phyloP scores from a whole-genome alignment of 139 green algal genomes.

The Ettlia oleoabundans region DNA sequence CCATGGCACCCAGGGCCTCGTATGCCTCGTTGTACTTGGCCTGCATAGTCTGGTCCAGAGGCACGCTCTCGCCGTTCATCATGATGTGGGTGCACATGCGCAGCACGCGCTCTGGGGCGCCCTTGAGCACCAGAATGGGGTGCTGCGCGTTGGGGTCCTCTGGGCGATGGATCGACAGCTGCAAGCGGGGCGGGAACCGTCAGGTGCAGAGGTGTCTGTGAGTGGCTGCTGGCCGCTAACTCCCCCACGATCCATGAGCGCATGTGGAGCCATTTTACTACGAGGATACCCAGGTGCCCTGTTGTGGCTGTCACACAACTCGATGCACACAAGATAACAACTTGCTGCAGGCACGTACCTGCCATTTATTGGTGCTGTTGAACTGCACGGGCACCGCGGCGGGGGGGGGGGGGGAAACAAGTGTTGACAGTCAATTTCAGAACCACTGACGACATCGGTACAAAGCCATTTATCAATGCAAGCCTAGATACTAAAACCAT shows the following conservation, averaged over 20 bases:
- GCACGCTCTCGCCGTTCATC: conserved; percentile 64
- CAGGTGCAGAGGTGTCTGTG: no score
- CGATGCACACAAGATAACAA: no score
- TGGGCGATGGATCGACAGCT: conserved; percentile 70
- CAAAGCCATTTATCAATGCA: no score
- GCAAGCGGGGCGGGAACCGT: no score
- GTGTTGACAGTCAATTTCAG: background rate
- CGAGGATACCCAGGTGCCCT: no score
- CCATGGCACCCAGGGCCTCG: conserved; percentile 70
- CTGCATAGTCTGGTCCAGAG: conserved; percentile 47
- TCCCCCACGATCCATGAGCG: no score
- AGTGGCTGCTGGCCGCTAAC: no score
- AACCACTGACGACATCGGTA: no score
- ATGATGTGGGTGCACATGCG: conserved; percentile 85
- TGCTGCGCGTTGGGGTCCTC: conserved; percentile 44
- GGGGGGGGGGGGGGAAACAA: background rate
- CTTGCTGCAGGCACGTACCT: no score
- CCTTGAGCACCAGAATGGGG: conserved; percentile 90
- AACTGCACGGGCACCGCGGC: conserved; percentile 48
- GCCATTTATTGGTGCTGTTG: conserved; percentile 93
- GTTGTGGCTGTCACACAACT: no score
- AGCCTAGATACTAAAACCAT: no score
- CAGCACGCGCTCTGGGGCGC: conserved; percentile 93
- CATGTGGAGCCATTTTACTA: no score
- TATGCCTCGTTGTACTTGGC: conserved; percentile 58